These are phyloP conservation scores for Fraxinus ornus DNA, from an alignment of 305 asterid species.

Conservation along the genomic window DNA sequence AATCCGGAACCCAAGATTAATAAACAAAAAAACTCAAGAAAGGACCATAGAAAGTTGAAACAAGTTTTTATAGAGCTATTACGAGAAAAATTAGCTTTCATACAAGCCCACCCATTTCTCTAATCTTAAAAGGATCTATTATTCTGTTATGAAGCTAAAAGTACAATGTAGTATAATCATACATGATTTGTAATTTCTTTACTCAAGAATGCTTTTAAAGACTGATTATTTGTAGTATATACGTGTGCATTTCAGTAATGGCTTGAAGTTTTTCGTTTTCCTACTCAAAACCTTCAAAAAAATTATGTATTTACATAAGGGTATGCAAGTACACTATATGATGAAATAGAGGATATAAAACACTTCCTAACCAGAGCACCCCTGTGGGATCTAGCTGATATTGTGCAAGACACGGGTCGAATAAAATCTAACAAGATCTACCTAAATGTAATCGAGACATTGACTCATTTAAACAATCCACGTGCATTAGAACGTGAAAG, in stretches of 20 bases:
- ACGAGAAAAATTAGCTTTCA: not conserved
- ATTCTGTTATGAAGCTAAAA: not conserved
- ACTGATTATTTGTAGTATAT: not conserved
- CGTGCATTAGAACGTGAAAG: not conserved
- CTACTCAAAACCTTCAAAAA: not conserved
- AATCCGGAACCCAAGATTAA: not conserved
- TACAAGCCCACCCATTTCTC: not conserved
- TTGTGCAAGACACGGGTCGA: not conserved
- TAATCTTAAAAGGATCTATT: not conserved
- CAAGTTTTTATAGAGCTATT: not conserved
- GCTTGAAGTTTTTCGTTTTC: not conserved
- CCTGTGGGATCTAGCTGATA: not conserved
- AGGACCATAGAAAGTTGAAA: not conserved
- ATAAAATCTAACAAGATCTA: not conserved
- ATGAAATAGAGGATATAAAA: not conserved
- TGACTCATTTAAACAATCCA: not conserved
- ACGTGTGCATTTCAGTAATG: not conserved
- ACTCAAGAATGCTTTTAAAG: not conserved
- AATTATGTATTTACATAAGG: not conserved
- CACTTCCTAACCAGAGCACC: not conserved
- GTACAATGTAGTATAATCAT: not conserved
- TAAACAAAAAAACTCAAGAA: not conserved
- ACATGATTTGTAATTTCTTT: not conserved
- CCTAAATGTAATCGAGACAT: not conserved
- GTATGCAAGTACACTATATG: not conserved